A percentile compares a stretch with the other conserved stretches of the same genome.
Conservation (phyloP, 2,329 filamentous ascomycete genomes). For the Sporothrix protearum region DNA sequence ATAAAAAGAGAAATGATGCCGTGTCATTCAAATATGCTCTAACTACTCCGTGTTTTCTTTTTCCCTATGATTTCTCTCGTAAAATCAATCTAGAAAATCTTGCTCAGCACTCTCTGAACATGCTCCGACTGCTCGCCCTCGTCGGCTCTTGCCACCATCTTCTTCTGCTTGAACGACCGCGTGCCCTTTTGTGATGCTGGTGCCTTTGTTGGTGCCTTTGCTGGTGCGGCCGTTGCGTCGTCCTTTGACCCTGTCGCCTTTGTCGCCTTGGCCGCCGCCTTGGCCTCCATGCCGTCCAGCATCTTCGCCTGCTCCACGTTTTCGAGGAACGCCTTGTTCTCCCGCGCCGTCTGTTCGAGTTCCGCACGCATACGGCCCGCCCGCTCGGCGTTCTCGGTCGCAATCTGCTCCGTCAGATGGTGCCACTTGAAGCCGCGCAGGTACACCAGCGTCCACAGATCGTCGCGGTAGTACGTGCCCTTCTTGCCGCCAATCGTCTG, state of each 20-base stretch:
- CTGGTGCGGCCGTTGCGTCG: conserved; percentile 24
- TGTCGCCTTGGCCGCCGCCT: conserved; percentile 48
- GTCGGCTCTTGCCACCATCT: conserved; percentile 51
- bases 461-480: conserved; percentile 76
- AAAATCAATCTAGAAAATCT: conserved; percentile 53
- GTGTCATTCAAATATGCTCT: background rate
- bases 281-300: conserved; percentile 67
- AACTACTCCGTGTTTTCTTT: background rate
- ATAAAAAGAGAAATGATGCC: no score
- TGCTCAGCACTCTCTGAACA: conserved; percentile 59
- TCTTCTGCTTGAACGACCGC: conserved; percentile 64
- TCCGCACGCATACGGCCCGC: conserved; percentile 72
- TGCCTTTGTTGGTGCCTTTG: conserved; percentile 25
- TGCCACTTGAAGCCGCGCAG: conserved; percentile 82
- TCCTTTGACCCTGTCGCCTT: conserved; percentile 28
- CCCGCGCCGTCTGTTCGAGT: conserved; percentile 68
- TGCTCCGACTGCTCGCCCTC: conserved; percentile 50
- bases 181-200: conserved; percentile 26
- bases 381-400: conserved; percentile 76
- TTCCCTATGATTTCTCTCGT: background rate
- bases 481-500: conserved; percentile 80
- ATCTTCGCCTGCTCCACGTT: conserved; percentile 80
- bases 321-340: conserved; percentile 76
- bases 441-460: conserved; percentile 82
- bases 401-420: conserved; percentile 69